Evolutionary conservation across 352 stramenopile species (phyloP), one percentile per base, ranked within the genome.

Genomic region (Phytophthora podocarpi): DNA sequence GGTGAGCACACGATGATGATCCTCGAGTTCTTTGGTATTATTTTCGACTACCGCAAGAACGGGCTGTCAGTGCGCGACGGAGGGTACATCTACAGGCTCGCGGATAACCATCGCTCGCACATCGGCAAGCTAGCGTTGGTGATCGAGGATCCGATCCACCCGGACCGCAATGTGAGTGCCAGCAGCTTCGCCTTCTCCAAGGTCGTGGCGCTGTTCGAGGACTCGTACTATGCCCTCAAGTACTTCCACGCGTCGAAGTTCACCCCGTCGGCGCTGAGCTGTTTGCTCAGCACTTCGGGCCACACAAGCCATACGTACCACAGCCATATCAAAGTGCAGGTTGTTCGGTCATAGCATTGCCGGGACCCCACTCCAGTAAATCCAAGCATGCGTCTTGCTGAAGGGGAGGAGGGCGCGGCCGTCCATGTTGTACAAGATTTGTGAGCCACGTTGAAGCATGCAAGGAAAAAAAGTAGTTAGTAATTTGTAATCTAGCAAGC

Each of bases 101-200:
- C 82, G 0, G 85, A 89, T 42, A 74, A 75, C 50, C 59, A 76
- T 24, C 63, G 67, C 30, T 45, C 56, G 13, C 67, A 87, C 18
- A 56, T 89, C 4, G 66, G 72, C 35, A 90, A 93, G 59, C 80
- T 80, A 23, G 70, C 76, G 32, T 67, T 96, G n/a, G 85, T 96
- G 54, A 90, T 96, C n/a, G 85, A 96, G 42, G 87, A 94, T 58
- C 85, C 87, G n/a, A 94, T 96, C 54, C 78, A 96, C 48, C 85
- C 87, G 4, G 85, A 94, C 46, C 82, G 85, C 54, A 96, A 96
- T 30, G 87, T 96, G 6, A 90, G 85, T 36, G 85, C 87, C n/a
- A 89, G 82, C 47, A 96, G 83, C 67, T 96, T 92, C 61, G 85
- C 85, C 15, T 94, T 93, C 48, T 80, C 81, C 40, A 91, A 91